Conservation (phyloP, 306 rosid species). For the Macrotyloma uniflorum region DNA sequence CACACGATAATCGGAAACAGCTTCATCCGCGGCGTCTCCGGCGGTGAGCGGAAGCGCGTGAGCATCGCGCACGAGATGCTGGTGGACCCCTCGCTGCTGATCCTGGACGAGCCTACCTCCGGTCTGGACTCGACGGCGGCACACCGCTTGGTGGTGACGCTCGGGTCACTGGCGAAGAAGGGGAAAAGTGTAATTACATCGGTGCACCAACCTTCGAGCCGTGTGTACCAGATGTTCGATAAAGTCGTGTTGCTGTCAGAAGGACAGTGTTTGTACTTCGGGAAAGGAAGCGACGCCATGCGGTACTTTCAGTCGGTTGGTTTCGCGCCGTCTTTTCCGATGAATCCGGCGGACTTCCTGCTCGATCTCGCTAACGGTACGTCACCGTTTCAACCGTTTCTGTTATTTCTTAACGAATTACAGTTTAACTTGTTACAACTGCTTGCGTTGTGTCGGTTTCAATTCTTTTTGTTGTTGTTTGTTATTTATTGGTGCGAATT, state of each 20-base stretch:
- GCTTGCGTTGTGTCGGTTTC: neutral
- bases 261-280: slow-evolving; percentile 70
- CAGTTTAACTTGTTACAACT: neutral
- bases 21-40: slow-evolving; percentile 83
- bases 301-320: slow-evolving; percentile 72
- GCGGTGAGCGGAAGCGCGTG: slow-evolving; percentile 89
- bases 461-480: neutral
- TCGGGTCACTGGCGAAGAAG: slow-evolving; percentile 63
- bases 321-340: slow-evolving; percentile 68
- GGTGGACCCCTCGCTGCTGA: slow-evolving; percentile 67
- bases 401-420: neutral
- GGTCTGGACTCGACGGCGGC: slow-evolving; percentile 92
- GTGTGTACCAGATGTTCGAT: slow-evolving; percentile 78
- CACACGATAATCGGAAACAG: slow-evolving; percentile 78
- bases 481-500: neutral
- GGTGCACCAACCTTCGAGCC: slow-evolving; percentile 90
- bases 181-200: slow-evolving; percentile 85
- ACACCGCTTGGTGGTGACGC: slow-evolving; percentile 57
- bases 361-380: slow-evolving; percentile 97
- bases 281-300: slow-evolving; percentile 69
- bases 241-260: slow-evolving; percentile 67
- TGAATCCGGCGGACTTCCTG: slow-evolving; percentile 92
- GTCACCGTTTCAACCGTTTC: slow-evolving; percentile 28
- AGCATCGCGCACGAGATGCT: slow-evolving; percentile 90
- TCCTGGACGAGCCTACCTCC: slow-evolving; percentile 89